phyloP scores from a whole-genome alignment of 139 green algal genomes.

The Coelastrella sp. region DNA sequence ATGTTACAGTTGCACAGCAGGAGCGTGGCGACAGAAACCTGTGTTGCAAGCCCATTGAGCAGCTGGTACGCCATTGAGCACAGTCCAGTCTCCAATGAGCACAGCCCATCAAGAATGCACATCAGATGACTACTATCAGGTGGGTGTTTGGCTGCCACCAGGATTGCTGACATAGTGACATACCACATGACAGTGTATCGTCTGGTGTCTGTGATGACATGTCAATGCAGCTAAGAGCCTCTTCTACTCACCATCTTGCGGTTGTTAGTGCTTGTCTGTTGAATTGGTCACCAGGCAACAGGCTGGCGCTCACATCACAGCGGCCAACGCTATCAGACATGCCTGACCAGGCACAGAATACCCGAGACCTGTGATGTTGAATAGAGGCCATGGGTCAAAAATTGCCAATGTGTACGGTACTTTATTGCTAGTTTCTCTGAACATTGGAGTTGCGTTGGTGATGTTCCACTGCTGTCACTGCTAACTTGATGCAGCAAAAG shows the following conservation, averaged over 20 bases:
- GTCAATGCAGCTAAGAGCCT: not conserved
- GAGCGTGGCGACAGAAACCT: too few relatives aligned
- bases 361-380: not conserved
- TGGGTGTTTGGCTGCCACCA: not conserved
- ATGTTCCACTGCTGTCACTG: not conserved
- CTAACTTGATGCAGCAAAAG: not conserved
- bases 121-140: too few relatives aligned
- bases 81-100: too few relatives aligned
- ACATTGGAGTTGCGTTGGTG: too few relatives aligned
- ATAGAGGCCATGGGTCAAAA: not conserved
- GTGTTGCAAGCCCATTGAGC: too few relatives aligned
- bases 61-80: too few relatives aligned
- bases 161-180: not conserved
- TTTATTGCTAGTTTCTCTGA: too few relatives aligned
- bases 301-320: conserved; percentile 6
- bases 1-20: too few relatives aligned
- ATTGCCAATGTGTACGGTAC: too few relatives aligned
- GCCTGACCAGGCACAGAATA: not conserved
- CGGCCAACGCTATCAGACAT: conserved; percentile 14
- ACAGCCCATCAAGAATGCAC: too few relatives aligned
- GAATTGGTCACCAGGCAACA: conserved; percentile 10
- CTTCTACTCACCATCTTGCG: conserved; percentile 2
- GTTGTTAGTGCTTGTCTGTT: not conserved
- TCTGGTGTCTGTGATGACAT: not conserved
- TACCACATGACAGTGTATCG: not conserved